Evolutionary conservation across 768 basidiomycete genomes (phyloP).

Genomic region (Boletus rubroflammeus): DNA sequence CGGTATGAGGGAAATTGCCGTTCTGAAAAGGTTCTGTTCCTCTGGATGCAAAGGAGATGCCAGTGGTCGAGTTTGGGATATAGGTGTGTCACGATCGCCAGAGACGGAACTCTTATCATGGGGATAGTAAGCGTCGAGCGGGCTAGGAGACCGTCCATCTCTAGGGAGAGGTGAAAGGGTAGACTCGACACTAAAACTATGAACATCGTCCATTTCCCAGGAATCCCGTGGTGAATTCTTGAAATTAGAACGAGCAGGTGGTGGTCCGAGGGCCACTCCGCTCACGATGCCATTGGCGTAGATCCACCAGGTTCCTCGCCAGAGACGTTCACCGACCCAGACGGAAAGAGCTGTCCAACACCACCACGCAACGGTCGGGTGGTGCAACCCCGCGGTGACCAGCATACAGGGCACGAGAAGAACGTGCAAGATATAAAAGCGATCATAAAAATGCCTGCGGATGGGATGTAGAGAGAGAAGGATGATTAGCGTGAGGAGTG

Average conservation of each 20-base stretch:
- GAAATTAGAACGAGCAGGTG: not conserved
- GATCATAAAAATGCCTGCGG: constrained; percentile 53
- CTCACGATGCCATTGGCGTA: constrained; percentile 56
- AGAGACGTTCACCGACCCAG: constrained; percentile 62
- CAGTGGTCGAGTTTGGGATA: not conserved
- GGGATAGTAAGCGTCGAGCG: constrained; percentile 23
- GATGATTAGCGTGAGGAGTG: constrained; percentile 49
- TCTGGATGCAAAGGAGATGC: not conserved
- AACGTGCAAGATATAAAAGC: constrained; percentile 65
- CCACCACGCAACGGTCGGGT: constrained; percentile 65
- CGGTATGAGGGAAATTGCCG: not conserved
- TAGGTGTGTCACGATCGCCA: not conserved
- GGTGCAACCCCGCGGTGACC: constrained; percentile 60
- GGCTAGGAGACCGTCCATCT: constrained; percentile 20
- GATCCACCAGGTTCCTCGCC: constrained; percentile 53
- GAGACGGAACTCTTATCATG: constrained; percentile 5
- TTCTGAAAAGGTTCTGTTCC: not conserved
- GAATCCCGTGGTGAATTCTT: constrained; percentile 8
- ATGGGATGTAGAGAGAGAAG: constrained; percentile 48
- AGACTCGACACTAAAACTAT: constrained; percentile 3
- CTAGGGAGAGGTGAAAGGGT: not conserved
- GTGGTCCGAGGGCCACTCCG: constrained; percentile 1
- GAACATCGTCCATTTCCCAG: constrained; percentile 27
- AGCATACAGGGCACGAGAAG: constrained; percentile 61
- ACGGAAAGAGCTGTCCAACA: constrained; percentile 58